Conservation (phyloP, 129 eudicot species). For the Flaveria brownii region DNA sequence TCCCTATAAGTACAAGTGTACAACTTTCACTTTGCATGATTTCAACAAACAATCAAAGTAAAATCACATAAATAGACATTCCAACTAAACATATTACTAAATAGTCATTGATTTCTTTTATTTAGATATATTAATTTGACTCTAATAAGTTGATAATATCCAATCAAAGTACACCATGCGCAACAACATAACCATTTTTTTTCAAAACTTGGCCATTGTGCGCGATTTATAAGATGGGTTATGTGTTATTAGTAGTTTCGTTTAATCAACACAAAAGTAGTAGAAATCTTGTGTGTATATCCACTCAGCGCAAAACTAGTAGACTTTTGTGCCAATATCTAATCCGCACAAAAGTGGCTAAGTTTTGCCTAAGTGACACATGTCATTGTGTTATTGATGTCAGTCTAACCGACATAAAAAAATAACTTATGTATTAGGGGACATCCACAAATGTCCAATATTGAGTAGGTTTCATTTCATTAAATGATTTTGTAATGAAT, state of each 20-base stretch:
- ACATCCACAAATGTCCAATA: background rate
- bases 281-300: background rate
- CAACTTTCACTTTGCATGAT: background rate
- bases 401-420: background rate
- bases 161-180: background rate
- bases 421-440: too few species aligned
- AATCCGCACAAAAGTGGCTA: background rate
- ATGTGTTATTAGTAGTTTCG: too few species aligned
- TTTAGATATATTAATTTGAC: background rate
- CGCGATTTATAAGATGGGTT: background rate
- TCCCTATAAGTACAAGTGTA: slow-evolving; percentile 28
- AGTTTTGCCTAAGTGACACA: background rate
- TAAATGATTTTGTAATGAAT: background rate
- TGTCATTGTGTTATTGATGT: background rate
- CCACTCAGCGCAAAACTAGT: background rate
- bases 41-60: background rate
- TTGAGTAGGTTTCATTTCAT: background rate
- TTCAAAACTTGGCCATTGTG: background rate
- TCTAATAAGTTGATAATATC: background rate
- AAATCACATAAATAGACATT: background rate
- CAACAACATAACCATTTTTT: background rate
- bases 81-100: background rate
- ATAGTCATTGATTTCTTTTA: background rate
- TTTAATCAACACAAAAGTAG: too few species aligned
- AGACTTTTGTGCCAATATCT: background rate